Percentiles rank a stretch among this genome's conserved stretches.
Evolutionary conservation across 1,139 yeast genomes (phyloP).

Genomic region (Lodderomyces metapsilosis): DNA sequence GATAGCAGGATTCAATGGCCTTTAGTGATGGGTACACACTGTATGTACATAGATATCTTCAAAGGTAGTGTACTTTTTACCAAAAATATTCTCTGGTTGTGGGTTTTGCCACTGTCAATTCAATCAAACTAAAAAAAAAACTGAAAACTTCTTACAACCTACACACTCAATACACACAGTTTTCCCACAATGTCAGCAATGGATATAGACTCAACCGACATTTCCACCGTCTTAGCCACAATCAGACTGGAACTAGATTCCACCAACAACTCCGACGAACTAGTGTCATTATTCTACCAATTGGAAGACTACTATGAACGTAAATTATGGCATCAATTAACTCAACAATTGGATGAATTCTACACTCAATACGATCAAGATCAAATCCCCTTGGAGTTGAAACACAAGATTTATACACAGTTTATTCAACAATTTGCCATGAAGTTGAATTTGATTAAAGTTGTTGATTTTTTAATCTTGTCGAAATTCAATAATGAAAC

Average conservation of each 20-base stretch:
- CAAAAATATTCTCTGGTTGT: too few relatives aligned
- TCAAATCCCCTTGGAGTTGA: conserved; percentile 49
- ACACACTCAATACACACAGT: not conserved
- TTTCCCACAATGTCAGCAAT: conserved; percentile 19
- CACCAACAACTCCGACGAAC: conserved; percentile 60
- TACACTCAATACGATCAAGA: conserved; percentile 38
- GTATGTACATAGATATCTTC: too few relatives aligned
- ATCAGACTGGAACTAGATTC: conserved; percentile 65
- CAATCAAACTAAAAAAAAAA: too few relatives aligned
- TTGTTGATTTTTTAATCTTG: conserved; percentile 70
- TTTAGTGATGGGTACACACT: too few relatives aligned
- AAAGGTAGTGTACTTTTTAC: too few relatives aligned
- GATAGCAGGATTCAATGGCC: too few relatives aligned
- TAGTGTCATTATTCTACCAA: conserved; percentile 63
- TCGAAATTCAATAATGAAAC: conserved; percentile 41
- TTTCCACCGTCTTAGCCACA: conserved; percentile 63
- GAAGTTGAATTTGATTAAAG: conserved; percentile 75
- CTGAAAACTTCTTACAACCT: too few relatives aligned
- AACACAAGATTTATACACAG: conserved; percentile 66
- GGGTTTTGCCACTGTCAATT: too few relatives aligned
- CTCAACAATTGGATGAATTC: conserved; percentile 62
- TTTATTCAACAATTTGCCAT: conserved; percentile 67
- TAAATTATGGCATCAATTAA: conserved; percentile 76
- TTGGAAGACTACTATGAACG: conserved; percentile 88
- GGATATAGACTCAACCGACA: conserved; percentile 44